phyloP scores from a whole-genome alignment of 495 filamentous ascomycete genomes.

The Durotheca rogersii region DNA sequence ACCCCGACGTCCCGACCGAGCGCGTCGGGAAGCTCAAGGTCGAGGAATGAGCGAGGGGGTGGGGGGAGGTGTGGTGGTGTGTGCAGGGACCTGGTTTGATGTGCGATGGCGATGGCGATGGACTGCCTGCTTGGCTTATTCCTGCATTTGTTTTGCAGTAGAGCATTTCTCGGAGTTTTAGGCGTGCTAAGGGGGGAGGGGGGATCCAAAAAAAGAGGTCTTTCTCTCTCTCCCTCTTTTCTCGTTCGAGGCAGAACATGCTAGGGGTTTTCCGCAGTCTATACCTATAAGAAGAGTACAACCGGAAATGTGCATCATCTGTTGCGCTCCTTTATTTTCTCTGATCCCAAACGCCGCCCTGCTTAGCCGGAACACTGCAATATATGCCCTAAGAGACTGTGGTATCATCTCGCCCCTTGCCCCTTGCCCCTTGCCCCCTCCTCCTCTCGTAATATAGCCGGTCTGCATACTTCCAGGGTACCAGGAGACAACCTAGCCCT shows the following conservation, averaged over 20 bases:
- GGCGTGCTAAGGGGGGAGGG: constrained; percentile 27
- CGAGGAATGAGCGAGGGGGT: constrained; percentile 33
- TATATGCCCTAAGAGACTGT: constrained; percentile 20
- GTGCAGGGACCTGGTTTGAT: too few relatives aligned
- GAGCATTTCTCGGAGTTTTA: constrained; percentile 33
- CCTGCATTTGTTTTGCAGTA: background rate
- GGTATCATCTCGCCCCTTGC: constrained; percentile 28
- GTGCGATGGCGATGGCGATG: too few relatives aligned
- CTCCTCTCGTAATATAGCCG: too few relatives aligned
- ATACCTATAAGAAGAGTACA: constrained; percentile 10
- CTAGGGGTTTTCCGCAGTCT: constrained; percentile 7
- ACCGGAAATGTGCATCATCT: constrained; percentile 6
- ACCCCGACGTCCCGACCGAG: constrained; percentile 52
- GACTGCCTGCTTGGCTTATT: too few relatives aligned
- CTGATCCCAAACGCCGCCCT: constrained; percentile 32
- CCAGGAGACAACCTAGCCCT: constrained; percentile 35
- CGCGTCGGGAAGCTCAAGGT: constrained; percentile 70
- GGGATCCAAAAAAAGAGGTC: too few relatives aligned
- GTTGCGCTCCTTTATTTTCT: too few relatives aligned
- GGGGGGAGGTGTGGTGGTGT: too few relatives aligned
- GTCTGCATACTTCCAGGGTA: too few relatives aligned
- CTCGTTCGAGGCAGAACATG: too few relatives aligned
- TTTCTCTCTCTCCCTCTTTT: too few relatives aligned
- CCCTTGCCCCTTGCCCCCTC: constrained; percentile 32
- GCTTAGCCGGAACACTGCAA: constrained; percentile 25